A percentile compares a stretch with the other conserved stretches of the same genome.
Evolutionary conservation across 2,329 filamentous ascomycete species (phyloP).

Genomic region (Tolypocladium tropicale): DNA sequence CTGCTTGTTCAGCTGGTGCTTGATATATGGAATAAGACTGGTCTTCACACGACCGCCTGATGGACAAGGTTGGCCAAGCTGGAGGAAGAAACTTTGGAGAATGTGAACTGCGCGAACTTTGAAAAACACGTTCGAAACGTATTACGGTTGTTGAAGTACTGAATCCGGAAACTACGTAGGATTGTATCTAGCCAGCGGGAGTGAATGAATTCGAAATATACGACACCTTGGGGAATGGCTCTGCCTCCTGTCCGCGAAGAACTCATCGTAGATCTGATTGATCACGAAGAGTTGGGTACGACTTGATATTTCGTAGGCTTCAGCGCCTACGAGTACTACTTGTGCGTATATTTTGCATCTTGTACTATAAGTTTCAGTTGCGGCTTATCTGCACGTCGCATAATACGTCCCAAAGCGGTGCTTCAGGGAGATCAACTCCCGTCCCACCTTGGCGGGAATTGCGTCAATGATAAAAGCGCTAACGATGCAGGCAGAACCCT

Average conservation of each 20-base stretch:
- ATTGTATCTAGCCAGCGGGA: neutral
- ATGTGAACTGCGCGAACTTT: neutral
- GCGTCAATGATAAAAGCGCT: neutral
- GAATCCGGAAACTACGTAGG: neutral
- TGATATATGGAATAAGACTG: neutral
- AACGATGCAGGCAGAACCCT: neutral
- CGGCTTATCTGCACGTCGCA: neutral
- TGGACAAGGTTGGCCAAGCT: neutral
- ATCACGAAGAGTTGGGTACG: neutral
- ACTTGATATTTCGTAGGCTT: neutral
- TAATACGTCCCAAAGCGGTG: neutral
- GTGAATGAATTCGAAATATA: neutral
- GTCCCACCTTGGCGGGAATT: too few relatives aligned
- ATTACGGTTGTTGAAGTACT: neutral
- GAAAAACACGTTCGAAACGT: neutral
- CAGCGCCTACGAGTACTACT: neutral
- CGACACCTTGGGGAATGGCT: neutral
- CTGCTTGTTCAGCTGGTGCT: neutral
- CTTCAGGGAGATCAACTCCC: neutral
- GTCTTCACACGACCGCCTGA: neutral
- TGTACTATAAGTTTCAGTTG: neutral
- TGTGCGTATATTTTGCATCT: neutral
- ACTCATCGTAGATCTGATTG: neutral
- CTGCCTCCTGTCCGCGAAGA: neutral
- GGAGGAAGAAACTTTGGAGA: neutral